A percentile compares a stretch with the other conserved stretches of the same genome.
phyloP scores from a whole-genome alignment of 768 basidiomycete genomes.

The Tylopilus vinaceipallidus region DNA sequence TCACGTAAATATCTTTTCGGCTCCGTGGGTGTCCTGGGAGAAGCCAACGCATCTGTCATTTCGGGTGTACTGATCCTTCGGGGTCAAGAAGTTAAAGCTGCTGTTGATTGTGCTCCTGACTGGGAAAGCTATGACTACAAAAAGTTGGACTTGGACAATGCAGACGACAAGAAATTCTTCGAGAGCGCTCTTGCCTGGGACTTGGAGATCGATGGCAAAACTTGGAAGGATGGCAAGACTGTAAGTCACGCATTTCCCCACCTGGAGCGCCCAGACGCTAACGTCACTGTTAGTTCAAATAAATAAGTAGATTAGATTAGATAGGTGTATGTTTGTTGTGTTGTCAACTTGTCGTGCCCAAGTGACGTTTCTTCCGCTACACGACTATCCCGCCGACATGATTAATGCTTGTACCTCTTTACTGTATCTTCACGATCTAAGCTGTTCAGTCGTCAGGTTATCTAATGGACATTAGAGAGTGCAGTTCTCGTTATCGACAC shows the following conservation, averaged over 20 bases:
- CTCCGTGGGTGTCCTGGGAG: constrained; percentile 87
- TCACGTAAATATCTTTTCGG: constrained; percentile 97
- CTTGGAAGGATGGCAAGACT: constrained; percentile 89
- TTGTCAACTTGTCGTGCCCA: constrained; percentile 1
- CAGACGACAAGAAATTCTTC: constrained; percentile 84
- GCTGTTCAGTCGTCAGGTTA: too few relatives aligned
- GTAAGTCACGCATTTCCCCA: constrained; percentile 46
- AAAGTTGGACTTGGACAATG: constrained; percentile 70
- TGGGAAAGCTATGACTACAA: constrained; percentile 86
- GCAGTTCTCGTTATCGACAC: too few relatives aligned
- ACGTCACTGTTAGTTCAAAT: constrained; percentile 25
- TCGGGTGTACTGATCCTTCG: constrained; percentile 80
- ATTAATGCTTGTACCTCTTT: neutral
- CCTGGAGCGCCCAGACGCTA: neutral
- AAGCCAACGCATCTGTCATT: constrained; percentile 74
- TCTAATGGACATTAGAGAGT: too few relatives aligned
- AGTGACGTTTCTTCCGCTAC: constrained; percentile 3
- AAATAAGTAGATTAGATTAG: constrained; percentile 14
- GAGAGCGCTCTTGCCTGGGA: constrained; percentile 95
- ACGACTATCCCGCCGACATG: neutral
- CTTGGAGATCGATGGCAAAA: constrained; percentile 82
- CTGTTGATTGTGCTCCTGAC: constrained; percentile 82
- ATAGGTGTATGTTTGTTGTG: constrained; percentile 24
- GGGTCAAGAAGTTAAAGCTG: constrained; percentile 69
- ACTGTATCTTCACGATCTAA: too few relatives aligned